phyloP scores from a whole-genome alignment of 805 yeast genomes.

The Barnettozyma botsteinii region DNA sequence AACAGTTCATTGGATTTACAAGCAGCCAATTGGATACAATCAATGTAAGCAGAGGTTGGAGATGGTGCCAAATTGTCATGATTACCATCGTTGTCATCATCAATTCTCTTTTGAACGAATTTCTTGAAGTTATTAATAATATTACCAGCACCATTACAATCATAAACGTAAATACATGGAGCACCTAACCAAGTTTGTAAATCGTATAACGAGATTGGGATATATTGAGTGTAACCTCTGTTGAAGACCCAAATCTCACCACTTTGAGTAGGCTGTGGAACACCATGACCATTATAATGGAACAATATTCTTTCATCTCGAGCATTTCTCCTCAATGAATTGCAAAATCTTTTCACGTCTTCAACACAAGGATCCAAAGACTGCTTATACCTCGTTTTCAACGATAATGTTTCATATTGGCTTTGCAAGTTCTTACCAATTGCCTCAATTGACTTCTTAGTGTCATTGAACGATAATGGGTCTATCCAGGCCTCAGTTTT shows the following conservation, averaged over 20 bases:
- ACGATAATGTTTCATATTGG: conserved; percentile 84
- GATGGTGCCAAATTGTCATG: conserved; percentile 38
- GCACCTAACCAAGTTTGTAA: conserved; percentile 97
- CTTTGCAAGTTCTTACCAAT: conserved; percentile 84
- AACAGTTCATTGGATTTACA: conserved; percentile 80
- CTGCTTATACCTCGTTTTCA: conserved; percentile 85
- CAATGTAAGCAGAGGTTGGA: conserved; percentile 51
- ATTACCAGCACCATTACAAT: conserved; percentile 92
- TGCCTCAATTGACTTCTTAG: conserved; percentile 85
- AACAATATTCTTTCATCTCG: conserved; percentile 90
- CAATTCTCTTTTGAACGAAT: conserved; percentile 84
- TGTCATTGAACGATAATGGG: conserved; percentile 73
- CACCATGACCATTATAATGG: conserved; percentile 98
- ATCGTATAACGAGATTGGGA: conserved; percentile 93
- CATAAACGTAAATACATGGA: conserved; percentile 92
- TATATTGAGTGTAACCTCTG: conserved; percentile 94
- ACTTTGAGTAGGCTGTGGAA: conserved; percentile 91
- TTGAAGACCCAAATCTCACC: conserved; percentile 99
- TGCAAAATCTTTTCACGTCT: conserved; percentile 87
- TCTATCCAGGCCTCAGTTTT: conserved; percentile 90
- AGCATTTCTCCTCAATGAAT: conserved; percentile 81
- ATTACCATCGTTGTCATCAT: conserved; percentile 66
- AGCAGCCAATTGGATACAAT: conserved; percentile 91
- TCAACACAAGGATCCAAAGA: conserved; percentile 93
- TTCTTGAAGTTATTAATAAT: conserved; percentile 84